phyloP scores from a whole-genome alignment of 192 early-diverging fungal species.

The Glomus cerebriforme region DNA sequence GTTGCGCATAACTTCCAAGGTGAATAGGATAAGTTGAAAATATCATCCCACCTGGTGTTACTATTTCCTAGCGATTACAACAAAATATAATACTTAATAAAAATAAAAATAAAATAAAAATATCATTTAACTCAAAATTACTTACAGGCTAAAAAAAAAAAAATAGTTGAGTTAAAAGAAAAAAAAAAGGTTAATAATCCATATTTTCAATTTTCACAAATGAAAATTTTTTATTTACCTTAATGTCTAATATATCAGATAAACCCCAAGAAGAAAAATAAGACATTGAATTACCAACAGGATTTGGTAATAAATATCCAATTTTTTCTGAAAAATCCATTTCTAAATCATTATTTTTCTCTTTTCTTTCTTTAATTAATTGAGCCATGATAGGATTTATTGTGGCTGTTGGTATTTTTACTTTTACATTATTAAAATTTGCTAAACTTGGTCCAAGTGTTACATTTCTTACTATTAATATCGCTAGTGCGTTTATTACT shows the following conservation, averaged over 20 bases:
- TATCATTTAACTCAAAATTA: background rate
- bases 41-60: slow-evolving; percentile 53
- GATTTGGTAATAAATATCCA: background rate
- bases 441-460: background rate
- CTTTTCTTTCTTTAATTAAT: background rate
- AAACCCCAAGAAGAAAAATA: slow-evolving; percentile 7
- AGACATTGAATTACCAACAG: background rate
- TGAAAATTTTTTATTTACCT: slow-evolving; percentile 1
- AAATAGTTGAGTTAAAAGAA: background rate
- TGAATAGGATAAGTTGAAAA: slow-evolving; percentile 53
- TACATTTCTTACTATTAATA: background rate
- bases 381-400: background rate
- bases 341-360: background rate
- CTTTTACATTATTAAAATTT: background rate
- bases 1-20: slow-evolving; percentile 45
- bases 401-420: background rate
- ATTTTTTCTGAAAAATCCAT: slow-evolving; percentile 3
- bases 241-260: background rate
- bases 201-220: no score
- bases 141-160: background rate
- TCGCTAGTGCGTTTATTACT: background rate
- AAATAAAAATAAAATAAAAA: background rate
- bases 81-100: background rate
- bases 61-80: slow-evolving; percentile 51
- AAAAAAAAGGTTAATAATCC: background rate